Evolutionary conservation across 495 filamentous ascomycete species (phyloP).

Genomic region (Penicillium crystallinum): DNA sequence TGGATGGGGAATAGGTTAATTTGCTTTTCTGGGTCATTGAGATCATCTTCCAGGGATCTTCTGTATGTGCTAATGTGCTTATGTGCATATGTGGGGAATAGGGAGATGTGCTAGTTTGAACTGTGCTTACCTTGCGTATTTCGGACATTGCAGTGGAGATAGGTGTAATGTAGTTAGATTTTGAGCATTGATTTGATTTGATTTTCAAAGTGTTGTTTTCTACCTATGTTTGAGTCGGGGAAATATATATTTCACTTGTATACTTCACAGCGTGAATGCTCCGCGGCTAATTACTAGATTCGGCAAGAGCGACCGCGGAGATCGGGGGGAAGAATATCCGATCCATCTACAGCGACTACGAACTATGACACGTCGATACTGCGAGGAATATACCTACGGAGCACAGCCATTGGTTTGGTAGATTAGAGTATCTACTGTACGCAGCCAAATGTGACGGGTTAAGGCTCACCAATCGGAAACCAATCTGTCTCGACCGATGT

Average conservation of each 20-base stretch:
- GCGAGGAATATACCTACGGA: too few relatives aligned
- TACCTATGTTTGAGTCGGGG: too few relatives aligned
- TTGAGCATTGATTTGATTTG: too few relatives aligned
- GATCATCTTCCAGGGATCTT: background rate
- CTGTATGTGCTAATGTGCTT: background rate
- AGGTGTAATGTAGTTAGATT: background rate
- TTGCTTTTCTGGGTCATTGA: background rate
- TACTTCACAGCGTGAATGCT: background rate
- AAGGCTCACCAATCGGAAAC: background rate
- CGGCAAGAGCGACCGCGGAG: background rate
- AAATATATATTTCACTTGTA: background rate
- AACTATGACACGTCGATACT: too few relatives aligned
- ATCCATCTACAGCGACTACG: background rate
- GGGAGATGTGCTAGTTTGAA: background rate
- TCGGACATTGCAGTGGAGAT: slow-evolving; percentile 4
- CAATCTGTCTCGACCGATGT: background rate
- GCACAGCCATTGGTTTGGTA: too few relatives aligned
- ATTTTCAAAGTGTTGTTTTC: too few relatives aligned
- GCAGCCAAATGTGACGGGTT: too few relatives aligned
- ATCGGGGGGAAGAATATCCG: background rate
- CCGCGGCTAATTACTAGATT: slow-evolving; percentile 1
- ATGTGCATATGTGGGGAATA: background rate
- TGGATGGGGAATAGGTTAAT: background rate
- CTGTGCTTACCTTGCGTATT: slow-evolving; percentile 10
- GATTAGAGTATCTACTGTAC: too few relatives aligned